Conservation (phyloP, 2,329 filamentous ascomycete genomes). For the Fusarium sp. region DNA sequence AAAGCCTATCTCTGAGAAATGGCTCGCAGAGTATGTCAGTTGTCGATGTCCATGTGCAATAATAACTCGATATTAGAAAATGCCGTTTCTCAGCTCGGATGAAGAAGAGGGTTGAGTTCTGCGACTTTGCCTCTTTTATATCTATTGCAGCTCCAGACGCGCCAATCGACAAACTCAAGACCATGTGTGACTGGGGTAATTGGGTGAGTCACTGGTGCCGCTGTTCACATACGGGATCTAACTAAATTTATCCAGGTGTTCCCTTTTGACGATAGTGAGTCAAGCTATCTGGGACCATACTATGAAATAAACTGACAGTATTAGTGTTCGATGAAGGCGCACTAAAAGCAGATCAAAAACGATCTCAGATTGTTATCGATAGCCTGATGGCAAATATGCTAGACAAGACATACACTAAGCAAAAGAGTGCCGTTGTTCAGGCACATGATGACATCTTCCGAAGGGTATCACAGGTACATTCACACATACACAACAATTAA, state of each 20-base stretch:
- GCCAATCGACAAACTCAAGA: slow-evolving; percentile 17
- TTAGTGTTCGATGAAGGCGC: slow-evolving; percentile 23
- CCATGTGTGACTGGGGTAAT: slow-evolving; percentile 29
- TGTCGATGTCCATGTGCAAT: not conserved
- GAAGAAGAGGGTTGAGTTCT: slow-evolving; percentile 26
- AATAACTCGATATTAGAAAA: not conserved
- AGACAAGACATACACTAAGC: not conserved
- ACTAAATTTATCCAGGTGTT: not conserved
- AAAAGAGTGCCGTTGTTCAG: slow-evolving; percentile 20
- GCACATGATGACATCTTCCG: slow-evolving; percentile 24
- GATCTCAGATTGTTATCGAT: slow-evolving; percentile 11
- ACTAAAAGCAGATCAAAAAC: slow-evolving; percentile 10
- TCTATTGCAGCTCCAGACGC: slow-evolving; percentile 27
- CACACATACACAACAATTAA: accelerated
- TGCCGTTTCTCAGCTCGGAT: slow-evolving; percentile 18
- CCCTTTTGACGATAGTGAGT: slow-evolving; percentile 26
- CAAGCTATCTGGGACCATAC: accelerated
- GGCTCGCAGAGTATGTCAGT: slow-evolving; percentile 19
- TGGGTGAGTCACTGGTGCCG: slow-evolving; percentile 1
- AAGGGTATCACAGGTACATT: slow-evolving; percentile 10
- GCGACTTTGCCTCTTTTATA: slow-evolving; percentile 24
- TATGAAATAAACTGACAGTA: accelerated
- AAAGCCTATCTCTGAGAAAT: slow-evolving; percentile 20
- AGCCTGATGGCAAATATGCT: slow-evolving; percentile 32
- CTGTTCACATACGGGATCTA: not conserved